These are phyloP conservation scores for Avena insularis DNA, from an alignment of 176 grass and related monocot genomes.

Conservation along the genomic window DNA sequence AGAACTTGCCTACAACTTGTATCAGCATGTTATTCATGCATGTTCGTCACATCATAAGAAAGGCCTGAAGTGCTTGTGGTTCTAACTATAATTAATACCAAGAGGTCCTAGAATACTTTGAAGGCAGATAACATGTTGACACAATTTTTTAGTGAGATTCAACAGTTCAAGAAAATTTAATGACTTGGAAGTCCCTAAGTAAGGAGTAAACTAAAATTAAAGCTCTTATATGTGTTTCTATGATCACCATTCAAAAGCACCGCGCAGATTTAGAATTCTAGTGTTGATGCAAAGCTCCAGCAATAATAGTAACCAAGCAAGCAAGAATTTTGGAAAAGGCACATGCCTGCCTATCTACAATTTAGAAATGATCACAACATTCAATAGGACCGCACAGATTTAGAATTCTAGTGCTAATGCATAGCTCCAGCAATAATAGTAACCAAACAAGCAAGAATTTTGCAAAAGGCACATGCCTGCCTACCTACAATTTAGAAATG, in stretches of 20 bases:
- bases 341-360: neutral
- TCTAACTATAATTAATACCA: neutral
- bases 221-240: neutral
- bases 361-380: neutral
- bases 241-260: neutral
- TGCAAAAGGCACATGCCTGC: neutral
- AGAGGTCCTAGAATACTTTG: neutral
- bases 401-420: neutral
- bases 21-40: neutral
- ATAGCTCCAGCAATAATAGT: neutral
- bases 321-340: neutral
- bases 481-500: neutral
- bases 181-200: neutral
- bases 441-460: neutral
- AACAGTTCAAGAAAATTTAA: neutral
- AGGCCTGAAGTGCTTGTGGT: neutral
- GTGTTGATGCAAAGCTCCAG: neutral
- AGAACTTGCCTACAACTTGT: neutral
- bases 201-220: constrained; percentile 2
- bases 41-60: neutral
- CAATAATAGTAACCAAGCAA: neutral
- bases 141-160: neutral
- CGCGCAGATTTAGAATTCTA: neutral
- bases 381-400: neutral
- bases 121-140: neutral